phyloP scores from a whole-genome alignment of 768 basidiomycete genomes.

The Rhodotorula paludigena region DNA sequence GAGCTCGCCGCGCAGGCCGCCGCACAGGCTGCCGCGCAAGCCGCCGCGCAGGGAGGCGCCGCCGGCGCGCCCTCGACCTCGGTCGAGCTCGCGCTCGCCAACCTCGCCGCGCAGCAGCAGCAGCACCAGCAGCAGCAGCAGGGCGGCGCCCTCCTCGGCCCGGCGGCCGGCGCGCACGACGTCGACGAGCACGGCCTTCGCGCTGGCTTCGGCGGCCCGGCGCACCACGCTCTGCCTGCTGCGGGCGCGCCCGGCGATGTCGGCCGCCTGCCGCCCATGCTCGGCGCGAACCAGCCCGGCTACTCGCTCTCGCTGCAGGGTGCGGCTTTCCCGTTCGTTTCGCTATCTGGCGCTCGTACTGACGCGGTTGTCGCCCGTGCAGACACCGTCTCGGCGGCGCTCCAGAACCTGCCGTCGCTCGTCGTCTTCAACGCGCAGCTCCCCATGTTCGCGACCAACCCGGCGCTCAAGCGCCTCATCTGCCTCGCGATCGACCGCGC shows the following conservation, averaged over 20 bases:
- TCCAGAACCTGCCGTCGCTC: slow-evolving; percentile 63
- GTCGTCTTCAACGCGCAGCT: slow-evolving; percentile 75
- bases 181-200: slow-evolving; percentile 15
- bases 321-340: neutral
- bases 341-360: neutral
- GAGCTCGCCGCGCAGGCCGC: slow-evolving; percentile 48
- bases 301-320: slow-evolving; percentile 42
- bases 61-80: neutral
- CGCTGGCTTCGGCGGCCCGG: slow-evolving; percentile 12
- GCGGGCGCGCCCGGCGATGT: slow-evolving; percentile 21
- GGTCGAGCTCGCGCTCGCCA: slow-evolving; percentile 28
- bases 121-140: slow-evolving; percentile 6
- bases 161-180: slow-evolving; percentile 19
- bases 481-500: slow-evolving; percentile 87
- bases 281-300: slow-evolving; percentile 42
- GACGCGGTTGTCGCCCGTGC: neutral
- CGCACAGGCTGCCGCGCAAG: neutral
- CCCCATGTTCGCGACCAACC: slow-evolving; percentile 63
- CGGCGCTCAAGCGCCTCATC: slow-evolving; percentile 81
- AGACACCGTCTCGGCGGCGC: slow-evolving; percentile 54
- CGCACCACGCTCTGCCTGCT: slow-evolving; percentile 29
- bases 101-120: slow-evolving; percentile 17
- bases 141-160: neutral
- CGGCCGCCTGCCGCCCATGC: slow-evolving; percentile 27
- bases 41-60: neutral